Evolutionary conservation across 2,329 filamentous ascomycete species (phyloP), one percentile per base, ranked within the genome.

Genomic region (Biscogniauxia sp.): DNA sequence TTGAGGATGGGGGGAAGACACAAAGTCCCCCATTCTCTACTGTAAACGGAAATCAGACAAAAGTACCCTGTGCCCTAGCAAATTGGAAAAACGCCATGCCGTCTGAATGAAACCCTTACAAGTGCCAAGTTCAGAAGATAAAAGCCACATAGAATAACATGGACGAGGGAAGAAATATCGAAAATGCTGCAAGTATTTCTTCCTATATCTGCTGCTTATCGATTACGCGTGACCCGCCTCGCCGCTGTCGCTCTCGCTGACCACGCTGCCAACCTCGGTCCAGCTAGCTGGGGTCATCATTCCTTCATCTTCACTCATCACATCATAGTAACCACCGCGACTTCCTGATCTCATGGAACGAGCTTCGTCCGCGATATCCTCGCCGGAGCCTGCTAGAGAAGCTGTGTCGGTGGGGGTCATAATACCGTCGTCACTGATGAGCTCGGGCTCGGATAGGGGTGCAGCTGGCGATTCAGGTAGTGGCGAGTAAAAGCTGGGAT

Each of bases 251-350:
- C 74, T 82, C 70, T 86, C 83, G 69, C 85, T 88, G 25, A 87
- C 76, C 13, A 85, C 80, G 64, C 86, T 88, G 61, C 84, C 86
- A 15, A 89, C 80, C 69, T 89, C 86, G 6, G 84, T 86, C 86
- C 86, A 89, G 72, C 83, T 87, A 1, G 80, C 80, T 0, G 86
- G 86, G 0, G 86, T 89, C 58, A 79, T 73, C 68, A 87, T 81
- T 28, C 84, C 84, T 32, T 83, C 83, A 66, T 82, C 84, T 64
- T 86, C 82, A 67, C 84, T 88, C 76, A 87, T 73, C 17, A 87
- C 80, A 62, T 87, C 85, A 57, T 78, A 83, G 51, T 80, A 76
- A 1, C 72, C 71, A 19, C 74, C 76, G 13, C 66, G 76, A 28
- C 76, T 76, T 8, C 71, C 76, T 1, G 73, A 75, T 54, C 73